Base-by-base conservation (phyloP, 352 stramenopile species). In the Phytophthora pinifolia region DNA sequence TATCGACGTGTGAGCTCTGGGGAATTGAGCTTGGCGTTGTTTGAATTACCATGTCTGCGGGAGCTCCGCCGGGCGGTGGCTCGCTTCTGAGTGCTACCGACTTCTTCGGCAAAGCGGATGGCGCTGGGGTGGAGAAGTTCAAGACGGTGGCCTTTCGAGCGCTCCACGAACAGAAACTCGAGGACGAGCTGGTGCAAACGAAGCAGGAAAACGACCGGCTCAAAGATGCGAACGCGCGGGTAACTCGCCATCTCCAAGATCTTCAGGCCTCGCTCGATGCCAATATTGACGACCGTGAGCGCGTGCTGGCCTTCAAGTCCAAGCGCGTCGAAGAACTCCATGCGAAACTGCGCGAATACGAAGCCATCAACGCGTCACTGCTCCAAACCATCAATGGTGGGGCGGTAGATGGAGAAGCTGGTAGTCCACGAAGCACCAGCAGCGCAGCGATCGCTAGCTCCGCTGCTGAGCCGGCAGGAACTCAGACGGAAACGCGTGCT, bases 231-330 rank as follows among this genome's bases (percentile, higher is more conserved):
- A 80, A 83, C 34, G 38, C 45, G 1, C 31, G 31, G 45, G 58
- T 85, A n/a, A 43, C 47, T 0, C 55, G 46, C n/a, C 50, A 82
- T 9, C 38, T 89, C 2, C 45, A 72, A 14, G 72, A 77, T 7
- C 59, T 85, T 15, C 65, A 80, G 46, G 17, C 44, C 2, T 70
- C 66, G 2, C 76, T 88, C 33, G 65, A 70, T 1, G 53, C 53
- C 13, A 86, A 86, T 39, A 84, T 89, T 34, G 72, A 84, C 4
- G 79, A 89, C 54, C 79, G 79, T 9, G 76, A 88, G 58, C 74
- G 79, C 17, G 76, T 88, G 18, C 32, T 89, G 29, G 65, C 76
- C 7, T 86, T 85, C 55, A 87, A 86, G 33, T 71, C 76, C 1
- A 89, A 87, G 42, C 70, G 75, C 2, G 80, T 88, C 9, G 74